Evolutionary conservation across 345 rosid genomes (phyloP), one percentile per base, ranked within the genome.

Genomic region (Gossypium rotundifolium): DNA sequence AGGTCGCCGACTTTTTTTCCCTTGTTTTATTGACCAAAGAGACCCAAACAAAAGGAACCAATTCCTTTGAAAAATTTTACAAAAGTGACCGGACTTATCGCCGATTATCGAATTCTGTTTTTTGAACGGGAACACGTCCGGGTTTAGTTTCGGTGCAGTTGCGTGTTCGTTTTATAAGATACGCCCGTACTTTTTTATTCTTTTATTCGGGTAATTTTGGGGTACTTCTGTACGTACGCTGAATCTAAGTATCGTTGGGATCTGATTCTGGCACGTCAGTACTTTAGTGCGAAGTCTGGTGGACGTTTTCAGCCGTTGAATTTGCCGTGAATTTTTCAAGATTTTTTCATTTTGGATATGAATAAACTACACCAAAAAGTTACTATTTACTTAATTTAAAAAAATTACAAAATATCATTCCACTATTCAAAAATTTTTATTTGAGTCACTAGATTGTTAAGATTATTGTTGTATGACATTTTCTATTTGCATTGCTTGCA

Each of bases 101-200:
- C 84, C 86, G 93, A 85, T 84, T 76, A 88, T 94, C 79, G 78
- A 92, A 83, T 94, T 87, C 83, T 85, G 82, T 80, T 90, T 79
- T 70, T 58, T 66, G 20, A n/a, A 70, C 83, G 70, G 78, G 75
- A 65, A 79, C 79, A 84, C 86, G 88, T 90, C 97, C 97, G 97
- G 93, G 95, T 84, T 89, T 29, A 3, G 63, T 48, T 89, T 73
- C 85, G 70, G 83, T 90, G 84, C 45, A 44, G 22, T 52, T 73
- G 74, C 72, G 89, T 73, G 83, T 77, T 51, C 45, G 4, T 49
- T 68, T 69, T 69, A 23, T 27, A 14, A 69, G 6, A 14, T 54
- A 22, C 61, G 61, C 29, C 27, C 72, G 72, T 54, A 2, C 20
- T 11, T 0, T 1, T 6, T 22, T 20, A 3, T 65, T 65, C 11